A percentile compares a stretch with the other conserved stretches of the same genome.
Evolutionary conservation across 805 yeast species (phyloP).

Genomic region (Metschnikowia shivogae): DNA sequence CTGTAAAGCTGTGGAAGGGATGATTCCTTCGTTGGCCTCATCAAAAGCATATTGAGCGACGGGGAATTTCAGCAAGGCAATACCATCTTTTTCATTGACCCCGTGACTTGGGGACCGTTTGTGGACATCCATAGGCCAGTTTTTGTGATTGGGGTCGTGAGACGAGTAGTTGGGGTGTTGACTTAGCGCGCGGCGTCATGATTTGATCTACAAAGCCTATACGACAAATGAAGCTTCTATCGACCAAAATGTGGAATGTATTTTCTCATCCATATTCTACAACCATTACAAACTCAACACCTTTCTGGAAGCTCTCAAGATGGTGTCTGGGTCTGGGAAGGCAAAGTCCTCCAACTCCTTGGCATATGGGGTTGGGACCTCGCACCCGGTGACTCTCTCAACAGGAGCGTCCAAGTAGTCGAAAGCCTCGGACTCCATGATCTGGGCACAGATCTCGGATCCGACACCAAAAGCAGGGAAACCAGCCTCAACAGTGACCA

Average conservation of each 20-base stretch:
- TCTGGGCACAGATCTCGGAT: slow-evolving; percentile 94
- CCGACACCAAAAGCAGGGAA: slow-evolving; percentile 99
- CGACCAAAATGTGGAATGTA: background rate
- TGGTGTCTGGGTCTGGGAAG: slow-evolving; percentile 93
- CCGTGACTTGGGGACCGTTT: slow-evolving; percentile 7
- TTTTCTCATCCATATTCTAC: slow-evolving; percentile 1
- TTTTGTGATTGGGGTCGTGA: background rate
- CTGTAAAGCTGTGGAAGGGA: slow-evolving; percentile 23
- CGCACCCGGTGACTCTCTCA: slow-evolving; percentile 98
- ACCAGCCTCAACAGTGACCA: slow-evolving; percentile 94
- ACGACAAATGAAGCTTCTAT: background rate
- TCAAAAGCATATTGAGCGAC: slow-evolving; percentile 22
- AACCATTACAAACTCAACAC: slow-evolving; percentile 58
- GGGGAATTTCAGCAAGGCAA: slow-evolving; percentile 3
- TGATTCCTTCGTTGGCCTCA: slow-evolving; percentile 33
- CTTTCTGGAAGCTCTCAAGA: slow-evolving; percentile 81
- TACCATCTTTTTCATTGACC: slow-evolving; percentile 6
- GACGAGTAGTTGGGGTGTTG: background rate
- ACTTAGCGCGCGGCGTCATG: no score
- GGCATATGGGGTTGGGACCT: slow-evolving; percentile 99
- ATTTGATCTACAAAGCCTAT: no score
- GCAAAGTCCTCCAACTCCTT: slow-evolving; percentile 95
- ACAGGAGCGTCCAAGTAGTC: slow-evolving; percentile 98
- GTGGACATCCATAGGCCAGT: slow-evolving; percentile 15
- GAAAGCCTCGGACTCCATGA: slow-evolving; percentile 97